phyloP scores from a whole-genome alignment of 2,329 filamentous ascomycete genomes.

The Penicillium nordicum region DNA sequence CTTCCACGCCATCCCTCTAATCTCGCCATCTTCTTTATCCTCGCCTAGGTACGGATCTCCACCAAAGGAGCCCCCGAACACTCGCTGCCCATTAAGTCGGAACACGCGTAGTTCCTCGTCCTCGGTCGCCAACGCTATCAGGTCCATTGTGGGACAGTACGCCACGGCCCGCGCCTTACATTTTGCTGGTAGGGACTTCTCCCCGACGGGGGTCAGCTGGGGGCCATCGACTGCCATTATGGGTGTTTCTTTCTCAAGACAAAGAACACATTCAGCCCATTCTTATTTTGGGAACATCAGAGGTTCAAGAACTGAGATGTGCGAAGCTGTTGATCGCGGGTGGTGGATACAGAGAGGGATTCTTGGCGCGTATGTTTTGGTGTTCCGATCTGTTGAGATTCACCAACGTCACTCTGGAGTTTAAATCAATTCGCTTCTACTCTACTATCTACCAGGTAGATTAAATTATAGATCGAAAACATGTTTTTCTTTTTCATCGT shows the following conservation, averaged over 20 bases:
- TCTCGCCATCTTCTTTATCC: slow-evolving; percentile 41
- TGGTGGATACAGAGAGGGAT: slow-evolving; percentile 15
- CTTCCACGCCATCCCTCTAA: slow-evolving; percentile 60
- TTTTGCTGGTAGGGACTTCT: slow-evolving; percentile 42
- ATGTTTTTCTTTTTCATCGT: no score
- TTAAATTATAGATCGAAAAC: not conserved
- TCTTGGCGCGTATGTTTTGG: slow-evolving; percentile 22
- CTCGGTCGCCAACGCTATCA: slow-evolving; percentile 68
- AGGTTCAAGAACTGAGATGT: not conserved
- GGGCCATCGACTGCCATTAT: slow-evolving; percentile 28
- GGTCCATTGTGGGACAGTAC: slow-evolving; percentile 81
- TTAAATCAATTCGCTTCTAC: not conserved
- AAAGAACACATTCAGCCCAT: slow-evolving; percentile 24
- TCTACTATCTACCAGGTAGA: not conserved
- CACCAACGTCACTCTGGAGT: not conserved
- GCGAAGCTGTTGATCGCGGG: slow-evolving; percentile 21
- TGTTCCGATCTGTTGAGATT: not conserved
- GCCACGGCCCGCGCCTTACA: slow-evolving; percentile 54
- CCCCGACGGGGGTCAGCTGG: slow-evolving; percentile 39
- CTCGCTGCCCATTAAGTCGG: slow-evolving; percentile 70
- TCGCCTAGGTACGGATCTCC: slow-evolving; percentile 40
- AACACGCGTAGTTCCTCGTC: slow-evolving; percentile 71
- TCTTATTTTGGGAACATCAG: slow-evolving; percentile 8
- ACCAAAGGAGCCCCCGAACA: slow-evolving; percentile 51
- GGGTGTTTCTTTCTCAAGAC: not conserved